phyloP scores from a whole-genome alignment of 192 early-diverging fungal species.

The Irineochytrium annulatum region DNA sequence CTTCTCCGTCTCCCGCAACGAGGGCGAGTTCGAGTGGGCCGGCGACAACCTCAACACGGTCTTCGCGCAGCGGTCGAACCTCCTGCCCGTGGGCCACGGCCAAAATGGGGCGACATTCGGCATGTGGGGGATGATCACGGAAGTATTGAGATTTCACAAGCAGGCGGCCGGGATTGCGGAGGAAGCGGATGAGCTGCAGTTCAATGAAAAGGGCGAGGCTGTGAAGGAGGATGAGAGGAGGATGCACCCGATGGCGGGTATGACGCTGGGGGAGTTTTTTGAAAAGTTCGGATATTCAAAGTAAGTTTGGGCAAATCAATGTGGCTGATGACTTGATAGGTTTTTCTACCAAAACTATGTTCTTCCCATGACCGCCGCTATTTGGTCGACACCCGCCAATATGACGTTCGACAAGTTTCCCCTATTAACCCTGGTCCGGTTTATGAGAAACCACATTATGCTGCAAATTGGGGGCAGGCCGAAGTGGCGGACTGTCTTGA shows the following conservation, averaged over 20 bases:
- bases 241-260: constrained; percentile 31
- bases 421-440: constrained; percentile 55
- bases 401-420: constrained; percentile 55
- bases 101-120: constrained; percentile 4
- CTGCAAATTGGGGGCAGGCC: constrained; percentile 49
- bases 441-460: constrained; percentile 60
- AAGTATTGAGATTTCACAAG: constrained; percentile 51
- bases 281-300: constrained; percentile 47
- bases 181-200: constrained; percentile 40
- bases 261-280: constrained; percentile 56
- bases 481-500: constrained; percentile 54
- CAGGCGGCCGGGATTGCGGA: constrained; percentile 47
- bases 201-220: constrained; percentile 35
- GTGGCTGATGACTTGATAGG: too few relatives aligned
- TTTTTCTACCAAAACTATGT: constrained; percentile 63
- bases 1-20: constrained; percentile 58
- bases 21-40: constrained; percentile 62
- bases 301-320: too few relatives aligned
- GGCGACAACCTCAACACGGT: constrained; percentile 49
- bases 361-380: constrained; percentile 62
- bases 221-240: constrained; percentile 6
- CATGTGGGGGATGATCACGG: constrained; percentile 54
- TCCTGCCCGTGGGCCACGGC: constrained; percentile 26
- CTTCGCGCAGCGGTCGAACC: constrained; percentile 52
- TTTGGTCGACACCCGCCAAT: constrained; percentile 62